phyloP scores from a whole-genome alignment of 495 filamentous ascomycete genomes.

The Neurospora sp. region DNA sequence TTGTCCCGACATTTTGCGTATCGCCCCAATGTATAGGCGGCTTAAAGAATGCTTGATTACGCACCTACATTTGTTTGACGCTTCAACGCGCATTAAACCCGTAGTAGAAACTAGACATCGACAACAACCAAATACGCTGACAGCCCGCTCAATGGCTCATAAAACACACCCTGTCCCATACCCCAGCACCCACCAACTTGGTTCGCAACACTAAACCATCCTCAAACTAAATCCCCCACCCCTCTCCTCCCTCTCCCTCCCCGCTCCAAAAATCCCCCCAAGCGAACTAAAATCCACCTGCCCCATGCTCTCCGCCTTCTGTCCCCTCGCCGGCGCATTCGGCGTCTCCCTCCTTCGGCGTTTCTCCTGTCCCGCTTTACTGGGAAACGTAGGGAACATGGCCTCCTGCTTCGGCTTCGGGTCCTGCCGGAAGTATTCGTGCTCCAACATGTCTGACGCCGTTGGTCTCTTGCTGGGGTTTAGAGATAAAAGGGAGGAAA shows the following conservation, averaged over 20 bases:
- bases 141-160: background rate
- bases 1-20: background rate
- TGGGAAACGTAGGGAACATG: slow-evolving; percentile 89
- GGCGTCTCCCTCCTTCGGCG: slow-evolving; percentile 63
- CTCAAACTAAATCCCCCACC: slow-evolving; percentile 78
- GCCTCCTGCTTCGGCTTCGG: slow-evolving; percentile 76
- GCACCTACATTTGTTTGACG: too few species aligned
- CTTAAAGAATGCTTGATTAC: too few species aligned
- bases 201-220: slow-evolving; percentile 35
- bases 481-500: slow-evolving; percentile 59
- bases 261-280: slow-evolving; percentile 43
- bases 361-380: slow-evolving; percentile 88
- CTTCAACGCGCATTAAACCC: background rate
- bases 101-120: background rate
- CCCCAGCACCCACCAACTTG: too few species aligned
- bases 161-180: background rate
- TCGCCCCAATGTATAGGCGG: background rate
- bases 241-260: slow-evolving; percentile 59
- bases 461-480: slow-evolving; percentile 53
- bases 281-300: slow-evolving; percentile 63
- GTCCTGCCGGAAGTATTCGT: slow-evolving; percentile 83
- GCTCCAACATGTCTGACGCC: slow-evolving; percentile 44
- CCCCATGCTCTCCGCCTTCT: slow-evolving; percentile 45
- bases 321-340: slow-evolving; percentile 69
- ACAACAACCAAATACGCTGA: background rate